Evolutionary conservation across 768 basidiomycete species (phyloP).

Genomic region (Candolleomyces aberdarensis): DNA sequence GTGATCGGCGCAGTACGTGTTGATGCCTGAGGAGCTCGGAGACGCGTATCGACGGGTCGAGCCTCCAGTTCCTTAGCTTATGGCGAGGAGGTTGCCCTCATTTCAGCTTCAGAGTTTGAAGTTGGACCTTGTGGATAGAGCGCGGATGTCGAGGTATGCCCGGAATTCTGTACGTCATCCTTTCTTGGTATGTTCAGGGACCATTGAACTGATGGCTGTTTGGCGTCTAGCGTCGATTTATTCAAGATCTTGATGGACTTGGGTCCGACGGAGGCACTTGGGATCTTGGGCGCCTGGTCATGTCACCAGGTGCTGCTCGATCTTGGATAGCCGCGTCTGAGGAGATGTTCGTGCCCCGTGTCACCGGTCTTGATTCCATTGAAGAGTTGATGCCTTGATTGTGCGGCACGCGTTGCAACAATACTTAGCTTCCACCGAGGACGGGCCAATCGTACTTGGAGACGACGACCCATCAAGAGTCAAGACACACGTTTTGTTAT

Average conservation of each 20-base stretch:
- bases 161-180: no score
- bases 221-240: not conserved
- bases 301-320: constrained; percentile 1
- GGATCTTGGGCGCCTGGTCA: constrained; percentile 5
- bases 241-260: not conserved
- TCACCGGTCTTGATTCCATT: constrained; percentile 4
- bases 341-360: constrained; percentile 3
- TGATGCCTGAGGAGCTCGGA: no score
- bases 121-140: no score
- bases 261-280: not conserved
- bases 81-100: constrained; percentile 5
- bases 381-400: not conserved
- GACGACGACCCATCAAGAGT: no score
- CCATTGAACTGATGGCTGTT: not conserved
- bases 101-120: not conserved
- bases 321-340: constrained; percentile 8
- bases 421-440: no score
- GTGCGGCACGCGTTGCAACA: no score
- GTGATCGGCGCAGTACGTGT: no score
- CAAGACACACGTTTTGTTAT: no score
- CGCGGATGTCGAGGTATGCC: no score
- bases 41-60: no score
- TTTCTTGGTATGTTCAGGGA: no score
- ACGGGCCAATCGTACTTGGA: no score
- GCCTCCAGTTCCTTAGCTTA: constrained; percentile 9